Conservation (phyloP, 441 rosid genomes). For the Adansonia madagascariensis region DNA sequence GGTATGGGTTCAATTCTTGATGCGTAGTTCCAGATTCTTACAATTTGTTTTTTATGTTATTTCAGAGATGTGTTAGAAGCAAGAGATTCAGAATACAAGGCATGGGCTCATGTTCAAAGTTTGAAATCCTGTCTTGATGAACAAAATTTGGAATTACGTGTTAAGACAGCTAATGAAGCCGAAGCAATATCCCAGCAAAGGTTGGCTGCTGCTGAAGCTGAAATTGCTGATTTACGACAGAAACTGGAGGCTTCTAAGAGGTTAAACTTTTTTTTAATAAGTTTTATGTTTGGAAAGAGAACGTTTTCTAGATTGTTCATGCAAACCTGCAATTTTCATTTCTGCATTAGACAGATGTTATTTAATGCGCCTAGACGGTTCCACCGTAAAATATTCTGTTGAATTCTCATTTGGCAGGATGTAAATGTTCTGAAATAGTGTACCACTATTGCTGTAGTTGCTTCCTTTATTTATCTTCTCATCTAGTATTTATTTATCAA, state of each 20-base stretch:
- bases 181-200: conserved; percentile 92
- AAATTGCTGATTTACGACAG: conserved; percentile 91
- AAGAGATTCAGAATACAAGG: conserved; percentile 72
- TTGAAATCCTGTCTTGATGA: conserved; percentile 85
- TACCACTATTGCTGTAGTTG: neutral
- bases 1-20: neutral
- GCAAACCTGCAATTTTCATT: neutral
- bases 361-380: neutral
- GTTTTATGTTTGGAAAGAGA: neutral
- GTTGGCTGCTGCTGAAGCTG: conserved; percentile 98
- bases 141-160: conserved; percentile 79
- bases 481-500: neutral
- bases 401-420: neutral
- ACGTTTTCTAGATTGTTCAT: neutral
- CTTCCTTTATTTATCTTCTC: conserved; percentile 1
- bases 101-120: conserved; percentile 87
- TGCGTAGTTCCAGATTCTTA: neutral
- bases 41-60: conserved; percentile 25
- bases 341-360: neutral
- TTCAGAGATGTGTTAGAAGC: conserved; percentile 77
- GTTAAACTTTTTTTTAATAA: conserved; percentile 35
- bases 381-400: neutral
- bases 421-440: neutral
- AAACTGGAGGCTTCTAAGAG: conserved; percentile 81
- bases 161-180: conserved; percentile 95